These are phyloP conservation scores for Sarcomyxa edulis DNA, from an alignment of 768 basidiomycete species.

Conservation along the genomic window DNA sequence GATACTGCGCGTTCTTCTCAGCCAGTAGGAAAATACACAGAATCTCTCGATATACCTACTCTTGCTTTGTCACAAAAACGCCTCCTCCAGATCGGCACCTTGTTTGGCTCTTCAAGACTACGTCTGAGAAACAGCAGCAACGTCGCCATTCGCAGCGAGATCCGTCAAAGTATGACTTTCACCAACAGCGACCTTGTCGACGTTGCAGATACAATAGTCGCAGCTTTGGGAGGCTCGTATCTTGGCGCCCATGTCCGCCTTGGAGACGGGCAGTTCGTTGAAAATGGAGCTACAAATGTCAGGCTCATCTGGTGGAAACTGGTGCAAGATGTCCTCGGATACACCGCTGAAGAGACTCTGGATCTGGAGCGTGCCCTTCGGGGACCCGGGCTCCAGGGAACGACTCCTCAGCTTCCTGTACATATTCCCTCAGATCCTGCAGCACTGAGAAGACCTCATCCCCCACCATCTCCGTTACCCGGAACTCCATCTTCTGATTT, in stretches of 20 bases:
- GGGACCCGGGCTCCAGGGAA: background rate
- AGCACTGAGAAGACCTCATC: slow-evolving; percentile 16
- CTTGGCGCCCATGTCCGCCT: slow-evolving; percentile 64
- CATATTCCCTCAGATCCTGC: slow-evolving; percentile 19
- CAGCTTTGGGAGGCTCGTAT: slow-evolving; percentile 40
- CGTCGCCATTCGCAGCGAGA: slow-evolving; percentile 33
- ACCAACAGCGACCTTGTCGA: slow-evolving; percentile 39
- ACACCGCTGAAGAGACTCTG: slow-evolving; percentile 29
- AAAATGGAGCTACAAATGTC: slow-evolving; percentile 33
- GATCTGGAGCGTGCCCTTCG: slow-evolving; percentile 19
- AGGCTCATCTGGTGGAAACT: slow-evolving; percentile 54
- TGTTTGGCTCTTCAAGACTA: slow-evolving; percentile 74
- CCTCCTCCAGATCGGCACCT: slow-evolving; percentile 65
- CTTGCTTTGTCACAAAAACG: slow-evolving; percentile 36
- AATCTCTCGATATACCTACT: slow-evolving; percentile 35
- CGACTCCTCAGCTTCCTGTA: background rate
- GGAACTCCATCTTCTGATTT: slow-evolving; percentile 15
- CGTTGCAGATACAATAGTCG: slow-evolving; percentile 39
- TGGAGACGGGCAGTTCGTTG: slow-evolving; percentile 60
- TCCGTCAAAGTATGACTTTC: slow-evolving; percentile 57
- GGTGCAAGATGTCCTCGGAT: slow-evolving; percentile 40
- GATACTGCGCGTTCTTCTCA: slow-evolving; percentile 31
- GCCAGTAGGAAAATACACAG: slow-evolving; percentile 31
- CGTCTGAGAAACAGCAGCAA: slow-evolving; percentile 38
- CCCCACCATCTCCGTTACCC: slow-evolving; percentile 9